Evolutionary conservation across 2,329 filamentous ascomycete species (phyloP), one percentile per base, ranked within the genome.

Genomic region (Diaporthe capsici): DNA sequence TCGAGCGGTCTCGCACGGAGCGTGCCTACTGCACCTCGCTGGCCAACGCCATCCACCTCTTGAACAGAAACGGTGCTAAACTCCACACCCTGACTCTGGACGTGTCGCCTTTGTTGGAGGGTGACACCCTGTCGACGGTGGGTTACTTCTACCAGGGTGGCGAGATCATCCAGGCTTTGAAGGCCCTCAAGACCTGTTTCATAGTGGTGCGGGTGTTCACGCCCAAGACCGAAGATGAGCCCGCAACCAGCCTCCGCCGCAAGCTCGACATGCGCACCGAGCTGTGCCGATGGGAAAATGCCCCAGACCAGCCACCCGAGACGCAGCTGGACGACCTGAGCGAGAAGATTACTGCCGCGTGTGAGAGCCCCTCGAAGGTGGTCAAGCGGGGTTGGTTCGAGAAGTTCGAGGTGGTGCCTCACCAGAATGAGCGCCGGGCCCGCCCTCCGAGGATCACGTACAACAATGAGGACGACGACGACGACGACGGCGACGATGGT

Each of bases 11-110:
- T 75, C 85, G 87, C 7, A 83, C 81, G 3, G 77, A 75, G 1
- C 53, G 10, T 15, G 58, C 76, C 15, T 81, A 83, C 75, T 75
- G 79, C 12, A 75, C 76, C 1, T 78, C 82, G 2, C 58, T 79
- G 51, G 47, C 67, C 0, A 65, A 65, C 2, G 79, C 76, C 0
- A 72, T 80, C 7, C 22, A 73, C 13, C 73, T 75, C 3, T 55
- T 79, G 13, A 76, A 71, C 1, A 34, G 39, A 7, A 39, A 42
- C 3, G 42, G 39, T 65, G 73, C 79, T 25, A 81, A 81, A 63
- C 80, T 90, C 4, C 82, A 85, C 74, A 87, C 84, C 1, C 79
- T 90, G 34, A 85, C 83, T 4, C 80, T 90, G 63, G 82, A 86
- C 47, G 78, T 89, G 13, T 75, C 75, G 28, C 63, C 81, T 81